Evolutionary conservation across 352 stramenopile species (phyloP), one percentile per base, ranked within the genome.

Genomic region (Pythium brassicae): DNA sequence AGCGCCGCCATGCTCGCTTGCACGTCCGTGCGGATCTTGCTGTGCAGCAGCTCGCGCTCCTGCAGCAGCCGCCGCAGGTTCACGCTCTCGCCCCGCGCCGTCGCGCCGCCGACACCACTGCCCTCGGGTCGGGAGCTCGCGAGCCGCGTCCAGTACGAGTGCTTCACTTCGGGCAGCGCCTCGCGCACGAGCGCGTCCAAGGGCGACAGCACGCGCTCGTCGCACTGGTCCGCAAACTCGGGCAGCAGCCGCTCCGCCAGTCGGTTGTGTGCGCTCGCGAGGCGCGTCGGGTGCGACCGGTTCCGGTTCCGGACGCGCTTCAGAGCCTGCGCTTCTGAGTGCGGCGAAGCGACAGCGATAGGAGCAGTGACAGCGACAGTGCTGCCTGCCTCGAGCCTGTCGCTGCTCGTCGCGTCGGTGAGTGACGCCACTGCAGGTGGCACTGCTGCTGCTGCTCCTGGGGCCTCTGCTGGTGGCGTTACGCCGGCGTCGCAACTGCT

Each of bases 81-180:
- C 9, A 69, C 59, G 20, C 46, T 62, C 11, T 65, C 53, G 27
- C n/a, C n/a, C n/a, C n/a, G n/a, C n/a, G n/a, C n/a, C n/a, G n/a
- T n/a, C n/a, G n/a, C n/a, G 29, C 14, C 44, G n/a, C 29, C 45
- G 14, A n/a, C 51, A 15, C 43, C 23, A 29, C 29, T 37, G n/a
- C 29, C 50, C 6, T 59, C 35, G 17, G 37, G 25, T 12, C 60
- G 48, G 47, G 70, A 57, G 47, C 61, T 71, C 15, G 66, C 65
- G 10, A 77, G 65, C 1, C 80, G 66, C 15, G 74, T 87, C 83
- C 83, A 93, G 58, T 87, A 91, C 34, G 80, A 77, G 45, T 91
- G 72, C 54, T 91, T 89, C 23, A 93, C 69, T 40, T 93, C 83
- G 0, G 78, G 78, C 4, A 93, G 32, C 2, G 89, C 50, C 3